Evolutionary conservation across 2,329 filamentous ascomycete species (phyloP).

Genomic region (Aureobasidium mangrovei): DNA sequence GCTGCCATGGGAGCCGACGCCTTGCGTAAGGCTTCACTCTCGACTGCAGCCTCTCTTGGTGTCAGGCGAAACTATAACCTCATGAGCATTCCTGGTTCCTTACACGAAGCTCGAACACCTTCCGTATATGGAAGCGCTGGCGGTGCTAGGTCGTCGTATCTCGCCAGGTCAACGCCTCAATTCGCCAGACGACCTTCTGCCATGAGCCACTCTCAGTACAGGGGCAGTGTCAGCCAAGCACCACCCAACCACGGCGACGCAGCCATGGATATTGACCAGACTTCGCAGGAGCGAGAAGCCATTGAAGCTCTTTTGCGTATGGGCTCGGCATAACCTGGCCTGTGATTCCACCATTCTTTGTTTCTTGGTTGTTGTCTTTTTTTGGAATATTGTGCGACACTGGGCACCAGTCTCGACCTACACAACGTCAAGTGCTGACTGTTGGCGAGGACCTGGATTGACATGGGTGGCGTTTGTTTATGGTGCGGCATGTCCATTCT

Average conservation of each 20-base stretch:
- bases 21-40: conserved; percentile 55
- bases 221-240: neutral
- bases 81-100: conserved; percentile 15
- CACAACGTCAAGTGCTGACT: conserved; percentile 29
- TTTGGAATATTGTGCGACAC: conserved; percentile 20
- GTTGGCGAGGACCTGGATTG: conserved; percentile 28
- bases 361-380: conserved; percentile 5
- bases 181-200: conserved; percentile 10
- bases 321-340: conserved; percentile 50
- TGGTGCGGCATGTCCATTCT: conserved; percentile 10
- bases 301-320: conserved; percentile 73
- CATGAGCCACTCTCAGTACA: neutral
- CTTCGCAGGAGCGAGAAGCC: conserved; percentile 70
- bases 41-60: conserved; percentile 20
- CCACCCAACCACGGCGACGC: neutral
- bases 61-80: conserved; percentile 18
- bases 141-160: conserved; percentile 14
- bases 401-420: conserved; percentile 26
- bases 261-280: conserved; percentile 23
- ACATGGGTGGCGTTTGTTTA: conserved; percentile 25
- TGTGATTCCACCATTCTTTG: conserved; percentile 1
- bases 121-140: conserved; percentile 12
- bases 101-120: conserved; percentile 13
- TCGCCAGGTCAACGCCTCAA: conserved; percentile 9
- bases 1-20: conserved; percentile 79